phyloP scores from a whole-genome alignment of 257 asterid genomes.

The Perilla frutescens region DNA sequence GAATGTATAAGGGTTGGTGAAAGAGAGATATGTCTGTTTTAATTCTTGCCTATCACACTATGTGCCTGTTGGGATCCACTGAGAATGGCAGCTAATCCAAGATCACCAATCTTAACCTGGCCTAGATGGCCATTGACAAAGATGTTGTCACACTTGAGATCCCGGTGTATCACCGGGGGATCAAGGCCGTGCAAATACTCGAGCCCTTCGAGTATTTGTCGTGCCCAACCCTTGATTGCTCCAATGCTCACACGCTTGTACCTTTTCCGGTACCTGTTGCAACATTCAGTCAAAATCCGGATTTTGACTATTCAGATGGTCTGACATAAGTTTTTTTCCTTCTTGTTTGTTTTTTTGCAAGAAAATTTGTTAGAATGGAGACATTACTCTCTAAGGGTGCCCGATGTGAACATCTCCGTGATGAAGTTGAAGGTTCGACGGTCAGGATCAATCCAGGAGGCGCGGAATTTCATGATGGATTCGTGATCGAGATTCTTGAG shows the following conservation, averaged over 20 bases:
- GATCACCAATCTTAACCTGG: constrained; percentile 82
- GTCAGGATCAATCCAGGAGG: constrained; percentile 65
- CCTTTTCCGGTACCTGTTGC: constrained; percentile 62
- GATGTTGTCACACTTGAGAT: constrained; percentile 82
- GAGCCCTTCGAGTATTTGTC: constrained; percentile 78
- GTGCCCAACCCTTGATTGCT: constrained; percentile 72
- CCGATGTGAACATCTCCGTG: constrained; percentile 85
- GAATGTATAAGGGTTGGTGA: not conserved
- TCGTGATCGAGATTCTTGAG: constrained; percentile 67
- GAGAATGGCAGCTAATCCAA: constrained; percentile 78
- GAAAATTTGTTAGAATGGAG: not conserved
- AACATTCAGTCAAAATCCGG: no score
- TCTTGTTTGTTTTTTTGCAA: not conserved
- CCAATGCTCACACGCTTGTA: constrained; percentile 53
- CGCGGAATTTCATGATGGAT: constrained; percentile 64
- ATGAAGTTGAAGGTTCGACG: constrained; percentile 78
- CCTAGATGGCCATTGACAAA: constrained; percentile 89
- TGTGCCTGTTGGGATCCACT: constrained; percentile 71
- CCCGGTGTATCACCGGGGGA: constrained; percentile 87
- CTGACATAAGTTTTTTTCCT: no score
- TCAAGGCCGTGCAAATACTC: constrained; percentile 67
- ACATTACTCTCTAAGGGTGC: constrained; percentile 79
- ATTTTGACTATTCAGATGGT: no score
- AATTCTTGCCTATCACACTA: constrained; percentile 67
- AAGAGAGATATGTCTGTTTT: not conserved